Percentiles rank a stretch among this genome's conserved stretches.
phyloP scores from a whole-genome alignment of 2,329 filamentous ascomycete genomes.

The Zopfia rhizophila region DNA sequence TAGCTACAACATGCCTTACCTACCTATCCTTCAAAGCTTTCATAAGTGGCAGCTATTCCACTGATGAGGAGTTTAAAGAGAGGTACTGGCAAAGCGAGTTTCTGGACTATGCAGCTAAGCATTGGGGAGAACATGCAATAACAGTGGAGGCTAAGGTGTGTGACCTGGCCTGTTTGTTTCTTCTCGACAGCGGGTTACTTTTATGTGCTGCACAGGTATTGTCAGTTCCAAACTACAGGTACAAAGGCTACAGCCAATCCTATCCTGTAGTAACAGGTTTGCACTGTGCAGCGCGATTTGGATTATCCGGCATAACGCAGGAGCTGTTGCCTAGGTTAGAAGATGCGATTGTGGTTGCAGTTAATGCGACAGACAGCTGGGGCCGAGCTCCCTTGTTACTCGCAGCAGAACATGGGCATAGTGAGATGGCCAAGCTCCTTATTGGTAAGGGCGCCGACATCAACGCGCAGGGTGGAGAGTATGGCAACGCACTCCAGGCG shows the following conservation, averaged over 20 bases:
- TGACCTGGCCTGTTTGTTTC: conserved; percentile 10
- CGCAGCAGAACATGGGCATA: conserved; percentile 11
- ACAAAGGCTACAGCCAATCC: conserved; percentile 3
- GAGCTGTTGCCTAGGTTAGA: not conserved
- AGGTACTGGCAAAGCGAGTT: conserved; percentile 27
- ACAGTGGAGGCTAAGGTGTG: conserved; percentile 5
- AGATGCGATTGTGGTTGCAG: not conserved
- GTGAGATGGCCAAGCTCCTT: conserved; percentile 6
- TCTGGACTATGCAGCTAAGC: conserved; percentile 33
- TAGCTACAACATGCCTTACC: conserved; percentile 34
- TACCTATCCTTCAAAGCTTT: conserved; percentile 40
- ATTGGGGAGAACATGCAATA: conserved; percentile 33
- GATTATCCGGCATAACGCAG: conserved; percentile 7
- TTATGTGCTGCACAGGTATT: conserved; percentile 17
- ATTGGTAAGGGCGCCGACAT: no score
- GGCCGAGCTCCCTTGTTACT: conserved; percentile 2
- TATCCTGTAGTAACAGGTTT: conserved; percentile 8
- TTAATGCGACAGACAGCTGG: conserved; percentile 5
- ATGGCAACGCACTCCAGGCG: no score
- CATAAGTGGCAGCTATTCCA: conserved; percentile 16
- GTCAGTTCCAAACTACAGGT: not conserved
- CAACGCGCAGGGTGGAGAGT: no score
- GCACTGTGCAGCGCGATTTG: conserved; percentile 11
- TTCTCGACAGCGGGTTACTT: conserved; percentile 7
- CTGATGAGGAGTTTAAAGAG: conserved; percentile 20